These are phyloP conservation scores for Entophlyctis luteolus DNA, from an alignment of 192 early-diverging fungal species.

Conservation along the genomic window DNA sequence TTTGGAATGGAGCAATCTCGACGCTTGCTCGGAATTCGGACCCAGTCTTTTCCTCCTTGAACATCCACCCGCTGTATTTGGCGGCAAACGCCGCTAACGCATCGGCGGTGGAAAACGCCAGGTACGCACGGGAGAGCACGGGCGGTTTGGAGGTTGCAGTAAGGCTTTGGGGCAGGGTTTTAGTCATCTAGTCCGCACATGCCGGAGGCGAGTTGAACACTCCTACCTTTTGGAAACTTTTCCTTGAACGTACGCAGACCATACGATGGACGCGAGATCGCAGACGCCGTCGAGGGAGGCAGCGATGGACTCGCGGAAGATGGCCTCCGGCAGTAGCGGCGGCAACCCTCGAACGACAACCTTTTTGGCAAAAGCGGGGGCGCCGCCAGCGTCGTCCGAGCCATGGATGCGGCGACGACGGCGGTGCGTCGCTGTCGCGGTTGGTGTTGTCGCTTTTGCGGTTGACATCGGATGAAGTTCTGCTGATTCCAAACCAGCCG, in stretches of 20 bases:
- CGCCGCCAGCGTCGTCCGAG: neutral
- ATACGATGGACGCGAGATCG: neutral
- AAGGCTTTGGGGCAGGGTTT: neutral
- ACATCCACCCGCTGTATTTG: constrained; percentile 4
- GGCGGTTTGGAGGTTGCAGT: neutral
- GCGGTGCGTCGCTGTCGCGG: neutral
- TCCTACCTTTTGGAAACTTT: neutral
- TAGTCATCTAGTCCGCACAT: neutral
- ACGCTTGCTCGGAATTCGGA: constrained; percentile 10
- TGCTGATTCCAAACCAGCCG: too few species aligned
- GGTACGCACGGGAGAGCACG: neutral
- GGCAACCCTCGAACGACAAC: constrained; percentile 10
- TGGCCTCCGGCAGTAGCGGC: neutral
- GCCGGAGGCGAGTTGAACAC: neutral
- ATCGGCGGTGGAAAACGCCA: neutral
- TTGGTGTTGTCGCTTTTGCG: neutral
- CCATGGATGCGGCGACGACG: neutral
- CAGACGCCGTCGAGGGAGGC: neutral
- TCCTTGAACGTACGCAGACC: neutral
- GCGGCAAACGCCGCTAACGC: neutral
- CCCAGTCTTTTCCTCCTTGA: constrained; percentile 13
- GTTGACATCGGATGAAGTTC: too few species aligned
- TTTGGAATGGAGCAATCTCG: constrained; percentile 16
- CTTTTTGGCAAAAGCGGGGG: neutral
- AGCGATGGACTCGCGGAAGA: neutral